Percentiles rank a stretch among this genome's conserved stretches.
Conservation (phyloP, 306 rosid genomes). For the Vigna hirtella region DNA sequence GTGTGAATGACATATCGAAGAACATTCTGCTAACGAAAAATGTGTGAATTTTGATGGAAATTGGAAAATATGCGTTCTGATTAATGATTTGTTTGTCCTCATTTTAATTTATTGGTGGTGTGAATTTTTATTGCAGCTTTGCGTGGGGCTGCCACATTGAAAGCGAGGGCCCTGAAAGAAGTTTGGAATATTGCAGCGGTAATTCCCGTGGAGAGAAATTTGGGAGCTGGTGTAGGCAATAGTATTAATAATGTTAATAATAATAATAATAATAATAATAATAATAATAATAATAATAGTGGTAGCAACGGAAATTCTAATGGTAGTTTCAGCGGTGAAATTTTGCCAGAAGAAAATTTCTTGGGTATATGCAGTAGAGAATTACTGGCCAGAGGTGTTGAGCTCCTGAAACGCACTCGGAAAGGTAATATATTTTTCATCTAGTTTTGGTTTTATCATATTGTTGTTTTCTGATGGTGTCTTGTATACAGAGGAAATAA, state of each 20-base stretch:
- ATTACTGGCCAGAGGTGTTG: constrained; percentile 78
- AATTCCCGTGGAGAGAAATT: constrained; percentile 78
- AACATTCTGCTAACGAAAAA: background rate
- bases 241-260: background rate
- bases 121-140: constrained; percentile 61
- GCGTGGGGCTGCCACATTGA: constrained; percentile 95
- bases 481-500: background rate
- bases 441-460: background rate
- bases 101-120: background rate
- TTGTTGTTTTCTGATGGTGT: background rate
- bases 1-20: background rate
- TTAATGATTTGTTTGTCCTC: background rate
- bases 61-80: background rate
- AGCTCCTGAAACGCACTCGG: constrained; percentile 93
- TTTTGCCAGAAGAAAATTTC: constrained; percentile 72
- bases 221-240: constrained; percentile 15
- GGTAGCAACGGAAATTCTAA: constrained; percentile 53
- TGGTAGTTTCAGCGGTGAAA: constrained; percentile 76
- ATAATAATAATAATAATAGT: background rate
- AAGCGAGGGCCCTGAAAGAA: constrained; percentile 93
- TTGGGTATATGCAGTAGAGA: constrained; percentile 76
- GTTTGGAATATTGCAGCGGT: constrained; percentile 94
- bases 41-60: background rate
- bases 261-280: background rate
- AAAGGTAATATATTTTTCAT: constrained; percentile 55